Base-by-base conservation (phyloP, 2,329 filamentous ascomycete species). In the Trichoderma pleuroti region DNA sequence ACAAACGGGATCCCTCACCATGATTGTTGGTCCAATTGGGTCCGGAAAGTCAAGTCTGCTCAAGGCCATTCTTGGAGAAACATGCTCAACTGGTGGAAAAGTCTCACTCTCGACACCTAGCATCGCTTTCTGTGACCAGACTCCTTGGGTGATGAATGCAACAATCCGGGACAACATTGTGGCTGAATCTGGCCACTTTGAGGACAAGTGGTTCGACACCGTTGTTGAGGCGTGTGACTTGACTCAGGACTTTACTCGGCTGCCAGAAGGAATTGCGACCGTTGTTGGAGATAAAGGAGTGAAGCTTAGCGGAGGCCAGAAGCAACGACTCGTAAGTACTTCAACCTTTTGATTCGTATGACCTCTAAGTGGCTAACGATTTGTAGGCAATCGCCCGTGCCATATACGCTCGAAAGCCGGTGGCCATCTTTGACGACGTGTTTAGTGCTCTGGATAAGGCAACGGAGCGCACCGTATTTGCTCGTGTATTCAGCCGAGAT, bases 381-480 rank as follows among this genome's bases (percentile, higher is more conserved):
- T 21, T 11, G 21, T 26, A 79, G 77, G 75, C 79, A 0, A 76
- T 81, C 8, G 79, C 79, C 14, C 77, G 79, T 8, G 78, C 79
- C 3, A 71, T 80, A 0, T 81, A 80, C 65, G 76, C 79, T 1
- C 74, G 76, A 11, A 80, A 79, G 7, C 74, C 73, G 0, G 72
- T 82, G 0, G 75, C 80, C 4, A 76, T 83, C 5, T 78, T 83
- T 36, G 81, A 83, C 21, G 81, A 83, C 36, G 78, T 82, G 1
- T 79, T 83, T 6, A 82, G 81, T 26, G 81, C 81, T 0, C 74
- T 84, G 2, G 82, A 84, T 65, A 78, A 79, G 14, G 76, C 81
- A 3, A 85, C 83, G 0, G 81, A 83, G 49, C 77, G 81, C 26
- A 76, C 77, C 7, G 81, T 84, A 1, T 84, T 84, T 70, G 74